Percentiles rank a stretch among this genome's conserved stretches.
phyloP scores from a whole-genome alignment of 148 eudicot species.

The Diospyros lotus region DNA sequence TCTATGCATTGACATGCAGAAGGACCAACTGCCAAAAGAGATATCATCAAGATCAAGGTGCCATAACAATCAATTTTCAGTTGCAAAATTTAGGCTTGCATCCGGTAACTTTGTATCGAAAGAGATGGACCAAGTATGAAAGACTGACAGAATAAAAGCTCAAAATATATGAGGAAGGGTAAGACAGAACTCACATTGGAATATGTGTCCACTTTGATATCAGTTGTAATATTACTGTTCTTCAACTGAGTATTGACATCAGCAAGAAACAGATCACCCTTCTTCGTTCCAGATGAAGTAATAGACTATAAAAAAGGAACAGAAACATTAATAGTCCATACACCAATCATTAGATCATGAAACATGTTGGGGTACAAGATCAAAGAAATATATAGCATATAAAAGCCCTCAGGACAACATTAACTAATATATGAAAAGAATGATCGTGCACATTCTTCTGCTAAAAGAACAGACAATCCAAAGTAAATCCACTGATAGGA shows the following conservation, averaged over 20 bases:
- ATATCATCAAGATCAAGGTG: too few species aligned
- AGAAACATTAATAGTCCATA: too few species aligned
- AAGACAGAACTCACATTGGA: constrained; percentile 32
- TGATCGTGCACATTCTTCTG: too few species aligned
- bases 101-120: background rate
- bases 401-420: background rate
- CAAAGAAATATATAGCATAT: background rate
- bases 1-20: background rate
- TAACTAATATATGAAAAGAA: background rate
- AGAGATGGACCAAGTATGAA: background rate
- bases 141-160: background rate
- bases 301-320: constrained; percentile 26
- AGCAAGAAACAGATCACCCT: constrained; percentile 37
- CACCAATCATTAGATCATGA: background rate
- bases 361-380: background rate
- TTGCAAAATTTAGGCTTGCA: background rate
- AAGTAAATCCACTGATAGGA: too few species aligned
- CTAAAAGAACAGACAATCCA: too few species aligned
- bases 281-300: constrained; percentile 44
- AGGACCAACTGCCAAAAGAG: too few species aligned
- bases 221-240: constrained; percentile 39
- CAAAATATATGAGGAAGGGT: background rate
- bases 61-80: background rate
- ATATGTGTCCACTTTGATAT: constrained; percentile 50
- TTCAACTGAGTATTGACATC: constrained; percentile 46